Percentiles rank a stretch among this genome's conserved stretches.
Conservation (phyloP, 2,329 filamentous ascomycete genomes). For the Chaetothyriales sp. region DNA sequence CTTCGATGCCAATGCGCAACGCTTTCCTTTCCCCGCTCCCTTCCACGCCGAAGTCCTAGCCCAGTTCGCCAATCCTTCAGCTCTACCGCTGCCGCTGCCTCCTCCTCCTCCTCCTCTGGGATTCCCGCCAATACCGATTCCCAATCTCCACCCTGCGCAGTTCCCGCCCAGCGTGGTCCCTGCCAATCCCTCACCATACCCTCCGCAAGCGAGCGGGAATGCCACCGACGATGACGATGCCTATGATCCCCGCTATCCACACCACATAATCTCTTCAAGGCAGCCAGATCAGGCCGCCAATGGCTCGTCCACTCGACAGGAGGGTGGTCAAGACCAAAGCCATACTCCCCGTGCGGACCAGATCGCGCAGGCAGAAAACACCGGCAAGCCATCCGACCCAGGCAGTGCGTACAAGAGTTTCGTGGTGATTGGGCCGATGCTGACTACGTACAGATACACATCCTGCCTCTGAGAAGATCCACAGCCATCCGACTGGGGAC, state of each 20-base stretch:
- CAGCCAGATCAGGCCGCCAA: not conserved
- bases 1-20: slow-evolving; percentile 13
- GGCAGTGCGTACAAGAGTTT: not conserved
- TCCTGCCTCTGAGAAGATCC: not conserved
- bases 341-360: not conserved
- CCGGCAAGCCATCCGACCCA: not conserved
- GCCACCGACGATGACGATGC: not conserved
- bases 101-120: slow-evolving; percentile 10
- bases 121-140: slow-evolving; percentile 10
- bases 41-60: slow-evolving; percentile 14
- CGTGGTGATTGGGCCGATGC: not conserved
- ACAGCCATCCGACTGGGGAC: not conserved
- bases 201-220: slow-evolving; percentile 2
- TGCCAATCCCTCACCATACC: slow-evolving; percentile 6
- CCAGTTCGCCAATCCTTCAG: slow-evolving; percentile 10
- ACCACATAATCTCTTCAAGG: not conserved
- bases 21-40: slow-evolving; percentile 15
- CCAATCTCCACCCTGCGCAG: slow-evolving; percentile 9
- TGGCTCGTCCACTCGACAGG: not conserved
- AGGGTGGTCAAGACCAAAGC: not conserved
- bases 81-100: slow-evolving; percentile 3
- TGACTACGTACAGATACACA: not conserved
- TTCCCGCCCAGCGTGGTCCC: slow-evolving; percentile 6
- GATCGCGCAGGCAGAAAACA: not conserved
- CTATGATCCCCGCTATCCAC: slow-evolving; percentile 1